A percentile compares a stretch with the other conserved stretches of the same genome.
These are phyloP conservation scores for Phytopythium boreale DNA, from an alignment of 352 stramenopile species.

Conservation along the genomic window DNA sequence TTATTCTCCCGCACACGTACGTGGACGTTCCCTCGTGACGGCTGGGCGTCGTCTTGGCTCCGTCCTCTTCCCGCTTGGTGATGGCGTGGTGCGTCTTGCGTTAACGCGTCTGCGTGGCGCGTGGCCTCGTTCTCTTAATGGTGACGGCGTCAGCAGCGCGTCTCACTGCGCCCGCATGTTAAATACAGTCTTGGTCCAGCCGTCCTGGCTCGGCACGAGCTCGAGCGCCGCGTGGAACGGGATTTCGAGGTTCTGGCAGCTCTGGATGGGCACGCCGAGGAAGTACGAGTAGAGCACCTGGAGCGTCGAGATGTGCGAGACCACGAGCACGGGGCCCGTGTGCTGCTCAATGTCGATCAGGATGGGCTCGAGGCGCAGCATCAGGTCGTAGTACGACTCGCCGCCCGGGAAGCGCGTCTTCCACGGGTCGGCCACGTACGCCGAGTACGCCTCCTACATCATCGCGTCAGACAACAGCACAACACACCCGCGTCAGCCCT, in stretches of 20 bases:
- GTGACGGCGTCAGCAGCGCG: background rate
- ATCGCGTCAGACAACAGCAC: background rate
- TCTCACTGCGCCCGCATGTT: conserved; percentile 52
- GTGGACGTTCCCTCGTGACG: background rate
- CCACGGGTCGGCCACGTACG: conserved; percentile 70
- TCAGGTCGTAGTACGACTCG: conserved; percentile 94
- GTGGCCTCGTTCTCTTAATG: conserved; percentile 3
- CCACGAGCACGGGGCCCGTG: conserved; percentile 80
- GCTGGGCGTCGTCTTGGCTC: background rate
- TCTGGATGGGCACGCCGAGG: conserved; percentile 74
- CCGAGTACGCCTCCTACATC: conserved; percentile 66
- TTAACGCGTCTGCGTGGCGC: no score
- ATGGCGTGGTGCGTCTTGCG: background rate
- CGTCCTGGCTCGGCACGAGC: conserved; percentile 74
- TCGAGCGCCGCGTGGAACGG: conserved; percentile 84
- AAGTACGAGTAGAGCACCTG: conserved; percentile 90
- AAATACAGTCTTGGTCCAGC: conserved; percentile 85
- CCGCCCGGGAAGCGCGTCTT: conserved; percentile 85
- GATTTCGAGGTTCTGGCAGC: conserved; percentile 73
- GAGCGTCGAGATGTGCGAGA: conserved; percentile 83
- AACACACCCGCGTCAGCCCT: no score
- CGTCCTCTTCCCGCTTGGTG: background rate
- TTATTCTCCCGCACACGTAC: background rate
- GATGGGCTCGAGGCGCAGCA: conserved; percentile 89
- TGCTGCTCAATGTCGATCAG: conserved; percentile 93